A percentile compares a stretch with the other conserved stretches of the same genome.
phyloP scores from a whole-genome alignment of 75 land plant species.

The Pinus albicaulis region DNA sequence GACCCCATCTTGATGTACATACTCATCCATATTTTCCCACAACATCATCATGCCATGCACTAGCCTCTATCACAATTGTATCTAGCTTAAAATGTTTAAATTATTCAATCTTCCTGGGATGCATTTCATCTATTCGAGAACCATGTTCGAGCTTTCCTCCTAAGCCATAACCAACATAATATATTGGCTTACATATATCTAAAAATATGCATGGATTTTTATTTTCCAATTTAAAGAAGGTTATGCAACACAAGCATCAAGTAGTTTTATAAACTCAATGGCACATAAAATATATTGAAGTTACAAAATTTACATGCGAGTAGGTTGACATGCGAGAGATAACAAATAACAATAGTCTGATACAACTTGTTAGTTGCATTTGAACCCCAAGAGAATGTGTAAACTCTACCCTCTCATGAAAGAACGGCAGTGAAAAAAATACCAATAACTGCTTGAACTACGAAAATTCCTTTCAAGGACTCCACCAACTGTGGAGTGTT shows the following conservation, averaged over 20 bases:
- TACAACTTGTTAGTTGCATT: conserved; percentile 73
- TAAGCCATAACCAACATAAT: conserved; percentile 81
- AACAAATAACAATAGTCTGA: conserved; percentile 90
- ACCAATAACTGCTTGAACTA: conserved; percentile 83
- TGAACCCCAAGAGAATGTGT: conserved; percentile 80
- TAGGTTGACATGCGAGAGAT: conserved; percentile 67
- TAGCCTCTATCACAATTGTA: conserved; percentile 69
- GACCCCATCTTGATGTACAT: conserved; percentile 96
- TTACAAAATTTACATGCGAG: conserved; percentile 59
- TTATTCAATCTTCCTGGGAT: conserved; percentile 66
- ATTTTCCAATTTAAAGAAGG: neutral
- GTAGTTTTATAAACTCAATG: neutral
- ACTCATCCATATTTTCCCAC: conserved; percentile 74
- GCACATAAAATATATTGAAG: neutral
- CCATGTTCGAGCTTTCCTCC: conserved; percentile 90
- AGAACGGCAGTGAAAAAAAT: conserved; percentile 83
- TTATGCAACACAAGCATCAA: neutral
- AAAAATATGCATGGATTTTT: neutral
- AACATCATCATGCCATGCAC: conserved; percentile 90
- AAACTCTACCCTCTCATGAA: conserved; percentile 74
- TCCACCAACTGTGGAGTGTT: conserved; percentile 66
- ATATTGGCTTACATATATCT: conserved; percentile 58
- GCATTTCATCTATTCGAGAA: conserved; percentile 61
- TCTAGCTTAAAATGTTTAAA: conserved; percentile 62
- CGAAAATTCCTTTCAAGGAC: conserved; percentile 71